Evolutionary conservation across 768 basidiomycete species (phyloP).

Genomic region (Phanerochaete carnosa): DNA sequence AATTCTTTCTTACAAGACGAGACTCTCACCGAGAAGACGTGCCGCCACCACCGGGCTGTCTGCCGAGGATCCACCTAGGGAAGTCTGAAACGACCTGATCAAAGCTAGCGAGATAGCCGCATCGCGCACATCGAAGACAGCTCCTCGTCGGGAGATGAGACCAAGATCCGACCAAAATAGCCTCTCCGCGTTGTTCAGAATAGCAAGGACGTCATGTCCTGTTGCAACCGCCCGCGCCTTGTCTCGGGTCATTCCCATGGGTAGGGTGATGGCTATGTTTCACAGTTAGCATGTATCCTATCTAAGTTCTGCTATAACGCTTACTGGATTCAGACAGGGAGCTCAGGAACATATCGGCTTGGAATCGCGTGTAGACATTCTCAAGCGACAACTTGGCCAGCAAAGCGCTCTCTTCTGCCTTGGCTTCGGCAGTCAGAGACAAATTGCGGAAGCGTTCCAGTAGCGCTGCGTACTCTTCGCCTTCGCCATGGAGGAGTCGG

Average conservation of each 20-base stretch:
- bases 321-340: conserved; percentile 88
- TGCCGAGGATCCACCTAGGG: conserved; percentile 59
- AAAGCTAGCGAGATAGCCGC: conserved; percentile 67
- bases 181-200: conserved; percentile 66
- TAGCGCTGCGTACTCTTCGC: conserved; percentile 47
- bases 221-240: conserved; percentile 38
- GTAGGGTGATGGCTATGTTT: conserved; percentile 70
- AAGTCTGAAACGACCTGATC: conserved; percentile 74
- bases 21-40: conserved; percentile 53
- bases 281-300: neutral
- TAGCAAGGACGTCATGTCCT: conserved; percentile 53
- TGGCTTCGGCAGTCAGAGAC: conserved; percentile 53
- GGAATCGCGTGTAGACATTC: conserved; percentile 74
- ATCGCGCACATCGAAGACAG: conserved; percentile 70
- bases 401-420: conserved; percentile 74
- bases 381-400: conserved; percentile 78
- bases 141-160: conserved; percentile 53
- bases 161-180: conserved; percentile 65
- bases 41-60: conserved; percentile 55
- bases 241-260: conserved; percentile 67
- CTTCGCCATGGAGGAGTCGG: conserved; percentile 59
- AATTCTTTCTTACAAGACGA: neutral
- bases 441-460: conserved; percentile 56
- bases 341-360: conserved; percentile 84
- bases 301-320: conserved; percentile 30